A percentile compares a stretch with the other conserved stretches of the same genome.
Evolutionary conservation across 306 rosid species (phyloP).

Genomic region (Inga oerstediana): DNA sequence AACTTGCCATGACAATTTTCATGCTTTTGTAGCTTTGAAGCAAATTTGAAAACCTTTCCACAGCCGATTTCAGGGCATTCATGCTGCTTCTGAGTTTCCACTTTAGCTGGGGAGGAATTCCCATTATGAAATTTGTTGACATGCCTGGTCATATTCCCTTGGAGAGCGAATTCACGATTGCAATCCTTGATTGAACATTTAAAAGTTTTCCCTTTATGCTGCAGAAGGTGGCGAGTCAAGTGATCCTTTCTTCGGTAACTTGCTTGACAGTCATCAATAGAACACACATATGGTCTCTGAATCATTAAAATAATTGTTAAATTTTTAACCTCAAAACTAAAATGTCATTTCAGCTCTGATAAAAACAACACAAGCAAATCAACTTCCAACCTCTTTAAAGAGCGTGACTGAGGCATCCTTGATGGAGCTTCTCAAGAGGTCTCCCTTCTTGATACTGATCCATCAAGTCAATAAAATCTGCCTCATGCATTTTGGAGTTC

Average conservation of each 20-base stretch:
- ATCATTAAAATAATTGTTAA: background rate
- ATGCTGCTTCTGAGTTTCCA: constrained; percentile 37
- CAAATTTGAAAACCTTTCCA: constrained; percentile 54
- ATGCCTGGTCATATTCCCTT: constrained; percentile 49
- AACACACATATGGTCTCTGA: constrained; percentile 61
- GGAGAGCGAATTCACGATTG: constrained; percentile 40
- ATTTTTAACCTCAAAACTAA: background rate
- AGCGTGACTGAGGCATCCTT: constrained; percentile 63
- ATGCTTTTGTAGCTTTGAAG: constrained; percentile 49
- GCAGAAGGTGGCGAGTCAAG: constrained; percentile 65
- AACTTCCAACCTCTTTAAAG: constrained; percentile 46
- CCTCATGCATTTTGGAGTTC: constrained; percentile 99
- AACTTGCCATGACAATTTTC: constrained; percentile 59
- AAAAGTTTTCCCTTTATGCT: constrained; percentile 55
- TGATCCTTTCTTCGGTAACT: constrained; percentile 73
- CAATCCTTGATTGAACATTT: constrained; percentile 59
- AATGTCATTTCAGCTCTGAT: background rate
- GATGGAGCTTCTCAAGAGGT: constrained; percentile 85
- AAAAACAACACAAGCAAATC: background rate
- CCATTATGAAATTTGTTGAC: constrained; percentile 38
- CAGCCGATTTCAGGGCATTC: constrained; percentile 55
- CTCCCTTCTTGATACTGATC: constrained; percentile 78
- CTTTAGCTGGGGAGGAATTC: constrained; percentile 23
- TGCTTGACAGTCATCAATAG: constrained; percentile 50
- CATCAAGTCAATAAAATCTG: constrained; percentile 61